Percentiles rank a stretch among this genome's conserved stretches.
These are phyloP conservation scores for Nephromyces sp. DNA, from an alignment of 169 alveolate genomes.

Conservation along the genomic window DNA sequence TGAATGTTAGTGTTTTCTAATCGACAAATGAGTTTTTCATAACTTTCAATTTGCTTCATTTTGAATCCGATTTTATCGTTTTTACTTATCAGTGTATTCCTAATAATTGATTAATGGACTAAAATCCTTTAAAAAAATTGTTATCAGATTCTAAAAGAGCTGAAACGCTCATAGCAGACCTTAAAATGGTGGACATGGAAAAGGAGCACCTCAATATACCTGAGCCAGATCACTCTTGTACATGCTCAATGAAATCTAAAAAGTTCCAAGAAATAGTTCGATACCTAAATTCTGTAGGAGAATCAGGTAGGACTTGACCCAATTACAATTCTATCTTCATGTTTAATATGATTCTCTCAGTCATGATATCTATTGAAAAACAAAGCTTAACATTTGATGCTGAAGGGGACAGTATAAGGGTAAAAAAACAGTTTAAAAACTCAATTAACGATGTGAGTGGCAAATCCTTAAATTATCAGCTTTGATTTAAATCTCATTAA, in stretches of 20 bases:
- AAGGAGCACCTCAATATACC: neutral
- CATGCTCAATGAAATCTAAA: neutral
- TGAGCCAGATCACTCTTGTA: neutral
- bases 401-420: neutral
- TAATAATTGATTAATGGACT: neutral
- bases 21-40: no score
- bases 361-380: neutral
- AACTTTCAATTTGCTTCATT: no score
- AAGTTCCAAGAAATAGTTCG: neutral
- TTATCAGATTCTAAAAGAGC: neutral
- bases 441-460: neutral
- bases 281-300: neutral
- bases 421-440: neutral
- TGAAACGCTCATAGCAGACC: neutral
- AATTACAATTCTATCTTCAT: neutral
- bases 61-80: neutral
- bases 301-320: neutral
- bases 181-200: neutral
- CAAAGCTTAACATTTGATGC: neutral
- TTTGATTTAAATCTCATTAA: neutral
- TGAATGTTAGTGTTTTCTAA: neutral
- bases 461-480: neutral
- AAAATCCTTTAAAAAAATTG: no score
- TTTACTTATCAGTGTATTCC: neutral
- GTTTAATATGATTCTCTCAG: neutral